phyloP scores from a whole-genome alignment of 805 yeast genomes.

The Wickerhamiella shivajii region DNA sequence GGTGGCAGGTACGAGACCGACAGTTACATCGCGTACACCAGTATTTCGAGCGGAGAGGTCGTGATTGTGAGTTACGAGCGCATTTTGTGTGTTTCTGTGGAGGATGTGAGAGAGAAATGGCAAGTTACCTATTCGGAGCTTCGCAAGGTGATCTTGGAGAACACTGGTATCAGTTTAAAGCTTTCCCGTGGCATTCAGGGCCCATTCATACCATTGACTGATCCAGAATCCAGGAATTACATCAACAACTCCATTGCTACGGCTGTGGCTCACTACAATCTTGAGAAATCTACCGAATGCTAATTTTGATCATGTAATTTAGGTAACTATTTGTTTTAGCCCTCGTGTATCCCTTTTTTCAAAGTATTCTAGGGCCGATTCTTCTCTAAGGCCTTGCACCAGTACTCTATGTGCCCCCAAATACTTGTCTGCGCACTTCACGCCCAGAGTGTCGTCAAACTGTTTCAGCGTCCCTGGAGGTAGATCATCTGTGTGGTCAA shows the following conservation, averaged over 20 bases:
- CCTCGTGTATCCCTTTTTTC: slow-evolving; percentile 7
- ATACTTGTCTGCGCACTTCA: slow-evolving; percentile 14
- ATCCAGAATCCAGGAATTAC: slow-evolving; percentile 43
- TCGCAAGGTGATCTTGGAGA: slow-evolving; percentile 57
- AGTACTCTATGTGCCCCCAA: slow-evolving; percentile 15
- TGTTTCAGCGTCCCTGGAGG: no score
- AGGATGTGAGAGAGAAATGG: slow-evolving; percentile 55
- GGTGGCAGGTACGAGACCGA: slow-evolving; percentile 69
- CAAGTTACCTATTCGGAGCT: slow-evolving; percentile 47
- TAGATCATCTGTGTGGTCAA: no score
- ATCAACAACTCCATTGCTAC: slow-evolving; percentile 58
- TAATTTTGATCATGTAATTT: no score
- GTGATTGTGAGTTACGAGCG: slow-evolving; percentile 61
- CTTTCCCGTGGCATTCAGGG: slow-evolving; percentile 41
- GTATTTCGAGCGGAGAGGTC: slow-evolving; percentile 67
- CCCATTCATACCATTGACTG: slow-evolving; percentile 74
- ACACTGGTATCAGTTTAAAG: slow-evolving; percentile 61
- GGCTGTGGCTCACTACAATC: slow-evolving; percentile 69
- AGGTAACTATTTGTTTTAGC: no score
- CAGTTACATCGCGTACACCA: slow-evolving; percentile 68
- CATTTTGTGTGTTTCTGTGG: slow-evolving; percentile 53
- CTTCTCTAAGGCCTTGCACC: slow-evolving; percentile 15
- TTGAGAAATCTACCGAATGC: no score
- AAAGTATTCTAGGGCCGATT: slow-evolving; percentile 11
- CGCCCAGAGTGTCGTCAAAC: no score